These are phyloP conservation scores for Aureobasidium melanogenum DNA, from an alignment of 2,329 filamentous ascomycete genomes.

Conservation along the genomic window DNA sequence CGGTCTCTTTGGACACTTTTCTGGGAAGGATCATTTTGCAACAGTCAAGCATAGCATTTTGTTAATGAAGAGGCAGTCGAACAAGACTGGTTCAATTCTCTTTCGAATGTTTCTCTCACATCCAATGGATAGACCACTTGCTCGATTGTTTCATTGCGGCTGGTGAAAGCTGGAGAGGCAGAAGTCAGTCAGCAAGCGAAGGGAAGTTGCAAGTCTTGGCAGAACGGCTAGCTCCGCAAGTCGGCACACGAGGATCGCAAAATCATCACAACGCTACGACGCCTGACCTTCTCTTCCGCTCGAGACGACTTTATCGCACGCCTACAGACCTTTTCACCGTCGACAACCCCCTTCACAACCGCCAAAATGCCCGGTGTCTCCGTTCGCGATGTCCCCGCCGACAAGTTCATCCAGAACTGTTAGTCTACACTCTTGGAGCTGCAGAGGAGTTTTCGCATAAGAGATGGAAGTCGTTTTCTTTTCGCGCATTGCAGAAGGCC, in stretches of 20 bases:
- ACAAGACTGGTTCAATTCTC: neutral
- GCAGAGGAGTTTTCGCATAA: conserved; percentile 4
- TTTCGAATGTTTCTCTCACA: neutral
- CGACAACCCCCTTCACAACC: conserved; percentile 31
- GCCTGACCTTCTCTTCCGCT: neutral
- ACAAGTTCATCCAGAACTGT: conserved; percentile 82
- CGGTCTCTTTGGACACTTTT: neutral
- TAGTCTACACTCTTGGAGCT: neutral
- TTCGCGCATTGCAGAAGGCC: neutral
- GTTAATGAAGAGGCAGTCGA: neutral
- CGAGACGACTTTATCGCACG: conserved; percentile 6
- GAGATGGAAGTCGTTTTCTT: neutral
- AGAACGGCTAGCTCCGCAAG: neutral
- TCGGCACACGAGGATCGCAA: conserved; percentile 6
- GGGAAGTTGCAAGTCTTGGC: neutral
- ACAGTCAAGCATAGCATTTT: neutral
- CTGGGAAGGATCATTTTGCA: too few species aligned
- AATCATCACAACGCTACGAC: neutral
- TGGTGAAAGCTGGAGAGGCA: neutral
- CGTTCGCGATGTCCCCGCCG: conserved; percentile 43
- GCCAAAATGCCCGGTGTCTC: conserved; percentile 72
- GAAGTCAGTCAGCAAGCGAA: neutral
- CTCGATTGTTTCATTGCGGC: too few species aligned
- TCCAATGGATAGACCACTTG: too few species aligned
- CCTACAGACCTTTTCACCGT: conserved; percentile 8